These are phyloP conservation scores for Chaetomium sp. DNA, from an alignment of 2,329 filamentous ascomycete genomes.

Conservation along the genomic window DNA sequence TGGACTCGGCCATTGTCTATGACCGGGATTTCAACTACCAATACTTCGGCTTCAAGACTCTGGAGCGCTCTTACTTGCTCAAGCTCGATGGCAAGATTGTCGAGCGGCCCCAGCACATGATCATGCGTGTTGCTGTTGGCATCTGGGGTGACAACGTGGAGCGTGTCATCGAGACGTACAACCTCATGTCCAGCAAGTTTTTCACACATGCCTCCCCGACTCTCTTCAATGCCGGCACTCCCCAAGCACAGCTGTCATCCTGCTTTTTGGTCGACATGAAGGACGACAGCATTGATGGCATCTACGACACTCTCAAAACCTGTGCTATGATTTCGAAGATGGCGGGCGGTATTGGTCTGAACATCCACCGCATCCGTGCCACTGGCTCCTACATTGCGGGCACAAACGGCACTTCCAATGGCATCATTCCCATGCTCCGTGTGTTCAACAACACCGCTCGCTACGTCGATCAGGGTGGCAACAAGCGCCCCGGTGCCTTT, in stretches of 20 bases:
- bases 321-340: slow-evolving; percentile 99
- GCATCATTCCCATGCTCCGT: slow-evolving; percentile 93
- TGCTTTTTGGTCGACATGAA: slow-evolving; percentile 99
- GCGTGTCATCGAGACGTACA: slow-evolving; percentile 93
- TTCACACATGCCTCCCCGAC: slow-evolving; percentile 98
- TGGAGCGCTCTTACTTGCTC: slow-evolving; percentile 95
- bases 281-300: slow-evolving; percentile 97
- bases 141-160: slow-evolving; percentile 95
- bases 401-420: slow-evolving; percentile 97
- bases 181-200: slow-evolving; percentile 97
- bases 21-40: slow-evolving; percentile 99
- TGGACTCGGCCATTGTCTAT: slow-evolving; percentile 98
- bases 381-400: slow-evolving; percentile 97
- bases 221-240: slow-evolving; percentile 95
- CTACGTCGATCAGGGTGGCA: slow-evolving; percentile 98
- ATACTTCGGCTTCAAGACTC: slow-evolving; percentile 99
- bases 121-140: slow-evolving; percentile 97
- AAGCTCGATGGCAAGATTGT: slow-evolving; percentile 94
- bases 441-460: slow-evolving; percentile 99
- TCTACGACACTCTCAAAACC: slow-evolving; percentile 98
- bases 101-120: slow-evolving; percentile 97
- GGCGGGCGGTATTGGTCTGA: slow-evolving; percentile 94
- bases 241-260: slow-evolving; percentile 87
- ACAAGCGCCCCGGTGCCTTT: slow-evolving; percentile 97
- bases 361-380: slow-evolving; percentile 92